Percentiles rank a stretch among this genome's conserved stretches.
phyloP scores from a whole-genome alignment of 129 eudicot species.

The Mikania micrantha region DNA sequence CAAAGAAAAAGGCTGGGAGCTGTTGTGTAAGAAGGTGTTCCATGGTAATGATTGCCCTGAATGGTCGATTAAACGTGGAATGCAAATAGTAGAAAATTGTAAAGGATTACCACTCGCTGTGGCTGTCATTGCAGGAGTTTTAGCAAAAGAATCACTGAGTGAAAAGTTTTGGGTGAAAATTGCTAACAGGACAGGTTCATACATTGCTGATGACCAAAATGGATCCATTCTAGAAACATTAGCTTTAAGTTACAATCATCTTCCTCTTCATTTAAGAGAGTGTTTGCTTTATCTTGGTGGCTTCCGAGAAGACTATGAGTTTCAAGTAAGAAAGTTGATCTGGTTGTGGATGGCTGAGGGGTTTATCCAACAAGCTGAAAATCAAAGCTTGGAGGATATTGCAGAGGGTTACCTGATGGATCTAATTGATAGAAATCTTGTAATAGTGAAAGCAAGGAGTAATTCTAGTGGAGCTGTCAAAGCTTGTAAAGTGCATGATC shows the following conservation, averaged over 20 bases:
- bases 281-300: slow-evolving; percentile 21
- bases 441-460: neutral
- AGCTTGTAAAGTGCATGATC: slow-evolving; percentile 7
- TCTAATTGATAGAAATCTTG: neutral
- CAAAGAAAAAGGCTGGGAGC: too few species aligned
- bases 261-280: slow-evolving; percentile 15
- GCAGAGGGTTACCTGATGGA: slow-evolving; percentile 10
- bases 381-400: slow-evolving; percentile 9
- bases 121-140: too few species aligned
- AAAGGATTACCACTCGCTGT: too few species aligned
- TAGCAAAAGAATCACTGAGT: too few species aligned
- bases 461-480: neutral
- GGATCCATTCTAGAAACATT: neutral
- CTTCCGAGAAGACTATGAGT: neutral
- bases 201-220: neutral
- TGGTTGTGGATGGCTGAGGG: slow-evolving; percentile 37
- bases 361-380: neutral
- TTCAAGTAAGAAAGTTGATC: neutral
- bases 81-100: too few species aligned
- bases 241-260: slow-evolving; percentile 3
- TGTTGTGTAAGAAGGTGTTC: too few species aligned
- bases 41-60: too few species aligned
- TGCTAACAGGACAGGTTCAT: neutral
- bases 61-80: too few species aligned
- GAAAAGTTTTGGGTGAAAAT: slow-evolving; percentile 25